phyloP scores from a whole-genome alignment of 108 stramenopile genomes.

The Conticribra weissflogii region DNA sequence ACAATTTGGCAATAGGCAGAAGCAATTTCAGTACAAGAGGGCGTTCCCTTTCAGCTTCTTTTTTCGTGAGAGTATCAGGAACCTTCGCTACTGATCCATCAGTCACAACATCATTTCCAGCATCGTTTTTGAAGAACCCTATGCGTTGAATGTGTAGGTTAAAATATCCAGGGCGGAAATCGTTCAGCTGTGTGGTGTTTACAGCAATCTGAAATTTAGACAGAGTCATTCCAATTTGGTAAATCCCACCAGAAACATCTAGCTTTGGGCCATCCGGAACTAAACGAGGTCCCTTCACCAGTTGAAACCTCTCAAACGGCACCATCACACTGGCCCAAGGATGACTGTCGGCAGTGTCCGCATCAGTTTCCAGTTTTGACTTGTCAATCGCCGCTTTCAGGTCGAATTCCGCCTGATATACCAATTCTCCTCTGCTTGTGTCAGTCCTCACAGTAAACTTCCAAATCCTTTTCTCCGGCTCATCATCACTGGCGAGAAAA shows the following conservation, averaged over 20 bases:
- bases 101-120: background rate
- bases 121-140: constrained; percentile 52
- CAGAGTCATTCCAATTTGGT: constrained; percentile 80
- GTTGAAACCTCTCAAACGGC: constrained; percentile 65
- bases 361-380: constrained; percentile 1
- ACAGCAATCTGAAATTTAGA: constrained; percentile 67
- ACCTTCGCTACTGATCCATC: background rate
- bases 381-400: constrained; percentile 48
- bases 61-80: constrained; percentile 55
- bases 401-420: constrained; percentile 72
- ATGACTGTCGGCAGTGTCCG: constrained; percentile 12
- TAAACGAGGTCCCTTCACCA: constrained; percentile 72
- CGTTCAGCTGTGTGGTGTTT: constrained; percentile 63
- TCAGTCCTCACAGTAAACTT: constrained; percentile 73
- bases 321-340: constrained; percentile 61
- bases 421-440: constrained; percentile 60
- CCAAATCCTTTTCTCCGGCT: constrained; percentile 73
- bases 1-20: constrained; percentile 59
- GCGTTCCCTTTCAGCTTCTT: constrained; percentile 59
- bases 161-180: constrained; percentile 83
- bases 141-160: constrained; percentile 70
- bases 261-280: constrained; percentile 65
- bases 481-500: constrained; percentile 70
- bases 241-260: constrained; percentile 63
- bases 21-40: constrained; percentile 66